Evolutionary conservation across 805 yeast genomes (phyloP), one percentile per base, ranked within the genome.

Genomic region (Ogataea allantospora): DNA sequence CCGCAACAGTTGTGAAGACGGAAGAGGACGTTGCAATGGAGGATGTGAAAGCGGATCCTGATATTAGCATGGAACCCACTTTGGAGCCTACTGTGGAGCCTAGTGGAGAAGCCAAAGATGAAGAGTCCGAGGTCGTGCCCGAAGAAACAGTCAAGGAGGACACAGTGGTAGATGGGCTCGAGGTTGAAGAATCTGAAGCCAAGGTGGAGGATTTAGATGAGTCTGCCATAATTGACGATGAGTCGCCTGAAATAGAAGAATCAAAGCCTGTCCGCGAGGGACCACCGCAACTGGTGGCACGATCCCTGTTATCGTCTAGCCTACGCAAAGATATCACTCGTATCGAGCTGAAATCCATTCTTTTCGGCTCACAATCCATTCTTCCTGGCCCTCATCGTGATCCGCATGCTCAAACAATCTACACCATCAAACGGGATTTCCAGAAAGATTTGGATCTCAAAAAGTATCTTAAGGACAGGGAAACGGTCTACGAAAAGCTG

Each of bases 341-440:
- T 5, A 53, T 60, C 7, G 58, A 61, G 9, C 53, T 74, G 16
- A 63, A 65, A 22, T 44, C 51, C 2, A 55, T 62, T n/a, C 54
- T 85, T n/a, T 71, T 87, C 47, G 95, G 95, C 2, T 57, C 65
- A 7, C 80, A 80, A 41, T 65, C 86, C 7, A 39, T 67, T 2
- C 60, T 70, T 6, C 73, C 80, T 0, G 75, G 78, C 0, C 64
- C 74, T 4, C 65, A 78, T 27, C 65, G 83, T 32, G 73, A 75
- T 42, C 68, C 69, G 25, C 77, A 79, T 21, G 69, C 73, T 10
- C 80, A 78, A 49, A 74, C 55, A 3, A 35, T 60, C 8, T 48
- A 41, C 35, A 38, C 53, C 6, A 60, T 60, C 27, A 57, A 58
- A 31, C 44, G 52, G 10, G 59, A 60, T 33, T 43, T 44, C 27